Evolutionary conservation across 2,329 filamentous ascomycete species (phyloP).

Genomic region (Ophidiomyces ophidiicola): DNA sequence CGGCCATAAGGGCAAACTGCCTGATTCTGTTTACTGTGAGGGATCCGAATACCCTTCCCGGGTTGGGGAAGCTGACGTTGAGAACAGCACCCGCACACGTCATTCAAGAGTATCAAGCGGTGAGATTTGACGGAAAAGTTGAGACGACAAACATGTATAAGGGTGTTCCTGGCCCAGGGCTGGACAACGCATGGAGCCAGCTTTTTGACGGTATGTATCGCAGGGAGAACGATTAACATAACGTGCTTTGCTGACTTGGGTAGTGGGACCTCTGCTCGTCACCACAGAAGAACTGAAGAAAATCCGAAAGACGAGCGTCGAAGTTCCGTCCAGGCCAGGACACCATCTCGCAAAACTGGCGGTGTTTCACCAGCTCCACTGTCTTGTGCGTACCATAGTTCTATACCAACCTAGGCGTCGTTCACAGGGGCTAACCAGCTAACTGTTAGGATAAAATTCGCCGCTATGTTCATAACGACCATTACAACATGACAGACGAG

Average conservation of each 20-base stretch:
- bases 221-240: too few relatives aligned
- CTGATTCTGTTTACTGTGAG: slow-evolving; percentile 4
- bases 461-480: slow-evolving; percentile 12
- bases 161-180: slow-evolving; percentile 4
- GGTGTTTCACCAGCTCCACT: slow-evolving; percentile 20
- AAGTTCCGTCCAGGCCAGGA: slow-evolving; percentile 12
- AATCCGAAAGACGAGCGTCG: slow-evolving; percentile 14
- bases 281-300: slow-evolving; percentile 10
- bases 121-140: slow-evolving; percentile 12
- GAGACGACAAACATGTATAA: slow-evolving; percentile 11
- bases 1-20: too few relatives aligned
- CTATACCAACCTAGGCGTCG: not conserved
- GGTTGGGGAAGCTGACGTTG: not conserved
- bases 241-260: too few relatives aligned
- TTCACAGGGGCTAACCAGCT: not conserved
- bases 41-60: not conserved
- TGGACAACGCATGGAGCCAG: slow-evolving; percentile 13
- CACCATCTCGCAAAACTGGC: slow-evolving; percentile 14
- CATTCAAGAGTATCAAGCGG: slow-evolving; percentile 1
- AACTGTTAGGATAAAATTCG: slow-evolving; percentile 13
- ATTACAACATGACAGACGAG: slow-evolving; percentile 13
- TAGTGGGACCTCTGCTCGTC: slow-evolving; percentile 12
- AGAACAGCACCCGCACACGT: slow-evolving; percentile 9
- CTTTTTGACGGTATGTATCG: slow-evolving; percentile 14
- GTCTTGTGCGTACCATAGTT: slow-evolving; percentile 14